Evolutionary conservation across 176 grass and related monocot species (phyloP).

Genomic region (Melocanna baccifera): DNA sequence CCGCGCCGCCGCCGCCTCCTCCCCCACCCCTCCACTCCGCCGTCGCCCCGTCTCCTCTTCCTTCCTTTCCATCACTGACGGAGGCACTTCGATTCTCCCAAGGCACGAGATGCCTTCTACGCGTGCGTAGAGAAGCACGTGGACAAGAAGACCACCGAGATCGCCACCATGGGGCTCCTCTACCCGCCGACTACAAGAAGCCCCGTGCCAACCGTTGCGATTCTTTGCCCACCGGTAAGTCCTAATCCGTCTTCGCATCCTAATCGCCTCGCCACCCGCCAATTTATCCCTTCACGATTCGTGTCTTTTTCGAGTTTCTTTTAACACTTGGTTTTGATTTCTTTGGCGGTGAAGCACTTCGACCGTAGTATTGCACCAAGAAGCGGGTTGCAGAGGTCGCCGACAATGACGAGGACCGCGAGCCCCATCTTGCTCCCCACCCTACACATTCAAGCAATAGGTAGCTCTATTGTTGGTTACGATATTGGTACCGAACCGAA

Average conservation of each 20-base stretch:
- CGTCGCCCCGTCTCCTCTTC: too few species aligned
- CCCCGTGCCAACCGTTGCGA: slow-evolving; percentile 65
- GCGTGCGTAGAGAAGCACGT: slow-evolving; percentile 77
- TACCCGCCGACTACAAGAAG: slow-evolving; percentile 76
- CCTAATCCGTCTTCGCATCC: not conserved
- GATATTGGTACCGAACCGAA: slow-evolving; percentile 18
- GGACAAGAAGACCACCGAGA: slow-evolving; percentile 85
- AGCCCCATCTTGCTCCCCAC: slow-evolving; percentile 73
- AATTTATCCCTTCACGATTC: not conserved
- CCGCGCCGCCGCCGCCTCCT: too few species aligned
- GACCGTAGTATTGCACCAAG: slow-evolving; percentile 79
- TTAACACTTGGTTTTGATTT: not conserved
- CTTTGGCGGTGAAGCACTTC: slow-evolving; percentile 74
- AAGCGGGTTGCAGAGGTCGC: slow-evolving; percentile 73
- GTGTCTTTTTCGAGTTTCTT: not conserved
- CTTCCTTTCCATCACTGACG: not conserved
- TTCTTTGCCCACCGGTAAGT: slow-evolving; percentile 72
- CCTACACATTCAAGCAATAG: slow-evolving; percentile 87
- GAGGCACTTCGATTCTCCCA: not conserved
- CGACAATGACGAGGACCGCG: slow-evolving; percentile 52
- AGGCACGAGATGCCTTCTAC: slow-evolving; percentile 91
- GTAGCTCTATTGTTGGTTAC: not conserved
- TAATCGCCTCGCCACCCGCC: not conserved
- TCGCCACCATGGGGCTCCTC: slow-evolving; percentile 80
- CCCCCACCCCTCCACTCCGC: too few species aligned